phyloP scores from a whole-genome alignment of 305 asterid genomes.

The Rubia balearica region DNA sequence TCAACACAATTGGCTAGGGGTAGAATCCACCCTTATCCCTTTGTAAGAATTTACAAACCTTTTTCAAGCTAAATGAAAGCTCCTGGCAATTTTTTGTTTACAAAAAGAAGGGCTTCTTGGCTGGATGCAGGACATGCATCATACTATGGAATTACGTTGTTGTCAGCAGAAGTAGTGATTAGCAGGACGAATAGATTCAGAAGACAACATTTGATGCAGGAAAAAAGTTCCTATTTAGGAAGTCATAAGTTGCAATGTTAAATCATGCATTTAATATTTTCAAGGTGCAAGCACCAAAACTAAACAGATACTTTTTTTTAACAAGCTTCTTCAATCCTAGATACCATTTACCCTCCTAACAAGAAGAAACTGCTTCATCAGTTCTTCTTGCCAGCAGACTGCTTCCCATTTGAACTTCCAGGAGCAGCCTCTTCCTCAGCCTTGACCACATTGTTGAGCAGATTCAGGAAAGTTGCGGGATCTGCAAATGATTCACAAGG shows the following conservation, averaged over 20 bases:
- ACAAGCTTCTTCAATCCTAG: neutral
- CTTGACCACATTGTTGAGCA: slow-evolving; percentile 35
- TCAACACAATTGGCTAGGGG: too few relatives aligned
- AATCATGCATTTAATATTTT: neutral
- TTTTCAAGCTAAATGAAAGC: neutral
- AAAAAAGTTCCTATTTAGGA: neutral
- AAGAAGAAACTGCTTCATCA: slow-evolving; percentile 8
- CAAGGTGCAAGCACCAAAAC: neutral
- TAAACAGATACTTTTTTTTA: neutral
- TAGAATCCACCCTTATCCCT: too few relatives aligned
- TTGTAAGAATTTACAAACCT: too few relatives aligned
- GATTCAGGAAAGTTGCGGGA: slow-evolving; percentile 44
- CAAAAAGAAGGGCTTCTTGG: neutral
- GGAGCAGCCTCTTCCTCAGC: slow-evolving; percentile 28
- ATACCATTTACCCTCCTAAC: neutral
- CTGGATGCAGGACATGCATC: neutral
- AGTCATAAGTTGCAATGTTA: neutral
- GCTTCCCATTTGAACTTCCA: slow-evolving; percentile 21
- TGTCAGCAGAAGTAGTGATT: neutral
- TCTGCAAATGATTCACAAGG: slow-evolving; percentile 60
- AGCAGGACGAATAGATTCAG: neutral
- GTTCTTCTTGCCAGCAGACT: slow-evolving; percentile 13
- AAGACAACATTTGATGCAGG: neutral
- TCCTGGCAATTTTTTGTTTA: too few relatives aligned
- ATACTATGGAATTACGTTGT: neutral